These are phyloP conservation scores for Coemansia sp. DNA, from an alignment of 192 early-diverging fungal genomes.

Conservation along the genomic window DNA sequence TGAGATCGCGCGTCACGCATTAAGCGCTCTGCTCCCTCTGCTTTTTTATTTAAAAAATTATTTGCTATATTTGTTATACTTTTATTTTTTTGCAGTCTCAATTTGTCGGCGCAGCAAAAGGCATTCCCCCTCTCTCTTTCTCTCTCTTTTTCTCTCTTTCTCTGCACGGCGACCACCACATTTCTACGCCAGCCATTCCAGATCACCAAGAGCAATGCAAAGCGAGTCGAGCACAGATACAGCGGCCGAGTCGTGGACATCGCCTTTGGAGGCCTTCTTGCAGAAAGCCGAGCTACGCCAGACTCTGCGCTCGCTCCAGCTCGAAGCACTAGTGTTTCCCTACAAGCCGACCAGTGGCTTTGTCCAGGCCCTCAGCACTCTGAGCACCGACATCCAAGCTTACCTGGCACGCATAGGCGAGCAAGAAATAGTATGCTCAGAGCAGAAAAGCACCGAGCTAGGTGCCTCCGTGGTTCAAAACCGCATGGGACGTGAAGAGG, in stretches of 20 bases:
- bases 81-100: too few relatives aligned
- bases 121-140: too few relatives aligned
- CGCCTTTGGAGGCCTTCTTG: slow-evolving; percentile 30
- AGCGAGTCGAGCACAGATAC: too few relatives aligned
- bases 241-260: slow-evolving; percentile 11
- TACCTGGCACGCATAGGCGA: slow-evolving; percentile 2
- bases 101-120: too few relatives aligned
- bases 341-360: slow-evolving; percentile 4
- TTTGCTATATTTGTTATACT: background rate
- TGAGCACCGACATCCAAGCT: slow-evolving; percentile 10
- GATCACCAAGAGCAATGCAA: too few relatives aligned
- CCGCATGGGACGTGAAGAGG: slow-evolving; percentile 42
- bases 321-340: slow-evolving; percentile 33
- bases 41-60: background rate
- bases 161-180: too few relatives aligned
- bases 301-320: slow-evolving; percentile 27
- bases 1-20: too few relatives aligned
- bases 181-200: too few relatives aligned
- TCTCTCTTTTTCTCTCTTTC: too few relatives aligned
- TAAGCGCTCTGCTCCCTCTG: too few relatives aligned
- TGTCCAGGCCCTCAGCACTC: slow-evolving; percentile 9
- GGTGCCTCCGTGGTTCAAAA: slow-evolving; percentile 34
- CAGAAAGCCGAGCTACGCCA: slow-evolving; percentile 25
- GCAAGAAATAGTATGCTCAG: background rate
- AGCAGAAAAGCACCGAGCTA: background rate